Percentiles rank a stretch among this genome's conserved stretches.
Conservation (phyloP, 805 yeast species). For the Wickerhamomyces pijperi region DNA sequence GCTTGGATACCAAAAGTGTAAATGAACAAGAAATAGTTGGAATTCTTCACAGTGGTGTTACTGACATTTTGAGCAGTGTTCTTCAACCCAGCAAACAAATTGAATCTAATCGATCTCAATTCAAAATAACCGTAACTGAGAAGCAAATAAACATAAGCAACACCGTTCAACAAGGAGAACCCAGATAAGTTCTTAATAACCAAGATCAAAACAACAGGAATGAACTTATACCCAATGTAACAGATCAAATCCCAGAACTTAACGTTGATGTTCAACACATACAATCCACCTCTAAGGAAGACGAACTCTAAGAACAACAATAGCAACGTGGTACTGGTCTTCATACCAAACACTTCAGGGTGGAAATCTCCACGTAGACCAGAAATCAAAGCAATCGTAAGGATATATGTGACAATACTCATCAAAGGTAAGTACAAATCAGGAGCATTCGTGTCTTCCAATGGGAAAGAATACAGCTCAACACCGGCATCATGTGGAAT, state of each 20-base stretch:
- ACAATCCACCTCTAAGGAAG: constrained; percentile 72
- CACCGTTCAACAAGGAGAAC: constrained; percentile 32
- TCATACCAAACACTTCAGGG: constrained; percentile 82
- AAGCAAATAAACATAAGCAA: constrained; percentile 37
- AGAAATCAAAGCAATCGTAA: constrained; percentile 72
- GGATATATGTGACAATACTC: constrained; percentile 81
- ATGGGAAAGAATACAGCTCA: constrained; percentile 55
- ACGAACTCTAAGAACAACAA: constrained; percentile 67
- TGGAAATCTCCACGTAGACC: constrained; percentile 87
- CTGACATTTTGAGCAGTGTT: constrained; percentile 46
- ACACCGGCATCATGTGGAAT: constrained; percentile 1
- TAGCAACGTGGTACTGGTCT: constrained; percentile 79
- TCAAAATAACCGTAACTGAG: constrained; percentile 54
- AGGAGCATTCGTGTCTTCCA: constrained; percentile 86
- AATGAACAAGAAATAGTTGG: constrained; percentile 78
- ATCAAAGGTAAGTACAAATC: constrained; percentile 92
- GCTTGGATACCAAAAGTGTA: constrained; percentile 80
- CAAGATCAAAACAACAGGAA: constrained; percentile 56
- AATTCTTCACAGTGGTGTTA: constrained; percentile 58
- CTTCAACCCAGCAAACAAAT: constrained; percentile 30
- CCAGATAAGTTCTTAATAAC: constrained; percentile 37
- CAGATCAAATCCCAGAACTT: constrained; percentile 77
- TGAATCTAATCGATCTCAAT: constrained; percentile 41
- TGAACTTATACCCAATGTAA: constrained; percentile 90
- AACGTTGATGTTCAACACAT: constrained; percentile 59